Evolutionary conservation across 768 basidiomycete genomes (phyloP).

Genomic region (Mycena metata): DNA sequence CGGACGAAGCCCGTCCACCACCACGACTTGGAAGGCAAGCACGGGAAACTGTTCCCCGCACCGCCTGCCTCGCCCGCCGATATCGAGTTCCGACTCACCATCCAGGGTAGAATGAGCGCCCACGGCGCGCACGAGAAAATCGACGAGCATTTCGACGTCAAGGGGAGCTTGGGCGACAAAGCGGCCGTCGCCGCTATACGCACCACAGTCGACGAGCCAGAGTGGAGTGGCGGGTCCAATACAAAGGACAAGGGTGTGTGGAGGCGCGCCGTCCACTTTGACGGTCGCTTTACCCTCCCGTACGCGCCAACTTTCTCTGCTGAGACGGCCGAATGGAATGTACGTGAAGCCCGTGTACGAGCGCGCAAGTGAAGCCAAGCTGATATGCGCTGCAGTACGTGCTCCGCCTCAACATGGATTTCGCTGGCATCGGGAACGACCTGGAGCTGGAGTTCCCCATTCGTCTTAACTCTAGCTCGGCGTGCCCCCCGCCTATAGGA

Average conservation of each 20-base stretch:
- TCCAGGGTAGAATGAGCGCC: conserved; percentile 25
- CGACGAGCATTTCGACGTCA: conserved; percentile 21
- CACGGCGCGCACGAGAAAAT: conserved; percentile 2
- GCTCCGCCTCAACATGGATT: conserved; percentile 27
- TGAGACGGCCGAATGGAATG: conserved; percentile 32
- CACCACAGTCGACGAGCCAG: conserved; percentile 23
- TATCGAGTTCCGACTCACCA: conserved; percentile 16
- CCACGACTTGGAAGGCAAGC: conserved; percentile 29
- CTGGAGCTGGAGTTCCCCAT: conserved; percentile 35
- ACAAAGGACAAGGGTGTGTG: conserved; percentile 33
- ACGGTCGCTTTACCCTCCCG: conserved; percentile 27
- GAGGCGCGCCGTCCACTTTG: conserved; percentile 32
- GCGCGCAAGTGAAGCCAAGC: neutral
- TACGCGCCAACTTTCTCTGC: conserved; percentile 25
- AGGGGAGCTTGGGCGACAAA: conserved; percentile 33
- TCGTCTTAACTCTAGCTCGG: conserved; percentile 30
- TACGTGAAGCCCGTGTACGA: conserved; percentile 8
- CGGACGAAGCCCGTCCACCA: conserved; percentile 33
- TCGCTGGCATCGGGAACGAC: conserved; percentile 35
- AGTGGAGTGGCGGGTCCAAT: conserved; percentile 18
- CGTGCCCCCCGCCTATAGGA: conserved; percentile 24
- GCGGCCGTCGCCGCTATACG: conserved; percentile 10
- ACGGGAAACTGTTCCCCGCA: conserved; percentile 36
- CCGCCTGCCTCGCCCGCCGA: conserved; percentile 32
- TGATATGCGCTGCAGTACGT: conserved; percentile 22